A percentile compares a stretch with the other conserved stretches of the same genome.
These are phyloP conservation scores for Rhododendron ovatum DNA, from an alignment of 148 eudicot genomes.

Conservation along the genomic window DNA sequence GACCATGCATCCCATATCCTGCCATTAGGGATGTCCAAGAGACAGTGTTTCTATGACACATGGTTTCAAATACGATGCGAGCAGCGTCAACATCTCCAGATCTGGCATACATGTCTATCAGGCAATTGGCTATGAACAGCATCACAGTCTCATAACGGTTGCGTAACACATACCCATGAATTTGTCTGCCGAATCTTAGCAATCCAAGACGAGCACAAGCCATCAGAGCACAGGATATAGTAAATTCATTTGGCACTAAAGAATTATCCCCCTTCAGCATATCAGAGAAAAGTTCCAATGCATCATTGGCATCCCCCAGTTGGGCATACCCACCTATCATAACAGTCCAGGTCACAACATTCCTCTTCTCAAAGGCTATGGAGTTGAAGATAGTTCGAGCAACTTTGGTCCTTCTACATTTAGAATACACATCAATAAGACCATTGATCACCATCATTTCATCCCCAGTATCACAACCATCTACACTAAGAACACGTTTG, in stretches of 20 bases:
- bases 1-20: conserved; percentile 83
- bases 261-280: conserved; percentile 38
- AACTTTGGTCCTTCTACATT: conserved; percentile 42
- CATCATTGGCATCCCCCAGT: conserved; percentile 68
- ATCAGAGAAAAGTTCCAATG: conserved; percentile 50
- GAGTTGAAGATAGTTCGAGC: conserved; percentile 52
- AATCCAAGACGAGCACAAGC: conserved; percentile 69
- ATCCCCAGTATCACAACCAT: conserved; percentile 30
- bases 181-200: conserved; percentile 56
- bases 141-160: conserved; percentile 34
- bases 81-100: conserved; percentile 66
- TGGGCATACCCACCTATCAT: conserved; percentile 83
- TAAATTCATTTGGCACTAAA: conserved; percentile 55
- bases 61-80: conserved; percentile 49
- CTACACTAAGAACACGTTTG: conserved; percentile 31
- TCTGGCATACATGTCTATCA: conserved; percentile 76
- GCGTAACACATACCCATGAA: conserved; percentile 63
- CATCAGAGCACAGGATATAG: conserved; percentile 62
- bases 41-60: conserved; percentile 54
- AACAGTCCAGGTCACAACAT: conserved; percentile 77
- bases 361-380: conserved; percentile 33
- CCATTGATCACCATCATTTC: conserved; percentile 65
- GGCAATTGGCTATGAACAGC: conserved; percentile 58
- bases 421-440: conserved; percentile 70
- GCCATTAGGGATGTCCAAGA: conserved; percentile 83